Evolutionary conservation across 2,329 filamentous ascomycete genomes (phyloP).

Genomic region (Bisporella sp.): DNA sequence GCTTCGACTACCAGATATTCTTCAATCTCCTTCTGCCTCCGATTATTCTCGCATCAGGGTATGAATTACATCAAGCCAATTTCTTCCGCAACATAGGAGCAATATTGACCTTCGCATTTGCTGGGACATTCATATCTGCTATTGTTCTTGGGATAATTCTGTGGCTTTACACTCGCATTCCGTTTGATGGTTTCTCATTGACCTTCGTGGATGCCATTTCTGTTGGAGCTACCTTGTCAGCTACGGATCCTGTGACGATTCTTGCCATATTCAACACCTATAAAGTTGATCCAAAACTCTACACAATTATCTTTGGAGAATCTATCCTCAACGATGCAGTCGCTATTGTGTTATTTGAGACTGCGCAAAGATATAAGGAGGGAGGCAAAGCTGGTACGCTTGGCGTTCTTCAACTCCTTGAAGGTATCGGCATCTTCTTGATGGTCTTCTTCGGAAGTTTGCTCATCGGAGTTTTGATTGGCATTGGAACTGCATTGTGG

Average conservation of each 20-base stretch:
- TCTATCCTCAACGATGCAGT: slow-evolving; percentile 97
- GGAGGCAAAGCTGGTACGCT: slow-evolving; percentile 62
- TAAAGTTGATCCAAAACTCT: slow-evolving; percentile 97
- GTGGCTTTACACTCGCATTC: slow-evolving; percentile 82
- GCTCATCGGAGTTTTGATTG: slow-evolving; percentile 80
- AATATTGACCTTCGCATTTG: slow-evolving; percentile 95
- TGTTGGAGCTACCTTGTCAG: slow-evolving; percentile 90
- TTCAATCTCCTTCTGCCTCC: slow-evolving; percentile 98
- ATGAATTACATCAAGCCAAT: slow-evolving; percentile 96
- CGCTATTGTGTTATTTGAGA: slow-evolving; percentile 97
- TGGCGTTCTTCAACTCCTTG: slow-evolving; percentile 76
- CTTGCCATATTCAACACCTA: slow-evolving; percentile 98
- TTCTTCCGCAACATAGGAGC: slow-evolving; percentile 98
- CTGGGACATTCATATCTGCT: slow-evolving; percentile 93
- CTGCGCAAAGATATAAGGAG: slow-evolving; percentile 84
- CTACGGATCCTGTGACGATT: slow-evolving; percentile 95
- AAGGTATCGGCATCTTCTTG: slow-evolving; percentile 90
- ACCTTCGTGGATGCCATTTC: slow-evolving; percentile 94
- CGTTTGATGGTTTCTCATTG: slow-evolving; percentile 78
- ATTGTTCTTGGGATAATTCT: slow-evolving; percentile 87
- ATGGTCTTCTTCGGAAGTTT: slow-evolving; percentile 93
- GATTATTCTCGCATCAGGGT: slow-evolving; percentile 94
- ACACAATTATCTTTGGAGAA: slow-evolving; percentile 98
- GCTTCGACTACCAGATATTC: slow-evolving; percentile 98
- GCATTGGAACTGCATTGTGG: slow-evolving; percentile 77